Percentiles rank a stretch among this genome's conserved stretches.
These are phyloP conservation scores for Pleurozium schreberi DNA, from an alignment of 225 moss, liverwort and hornwort genomes.

Conservation along the genomic window DNA sequence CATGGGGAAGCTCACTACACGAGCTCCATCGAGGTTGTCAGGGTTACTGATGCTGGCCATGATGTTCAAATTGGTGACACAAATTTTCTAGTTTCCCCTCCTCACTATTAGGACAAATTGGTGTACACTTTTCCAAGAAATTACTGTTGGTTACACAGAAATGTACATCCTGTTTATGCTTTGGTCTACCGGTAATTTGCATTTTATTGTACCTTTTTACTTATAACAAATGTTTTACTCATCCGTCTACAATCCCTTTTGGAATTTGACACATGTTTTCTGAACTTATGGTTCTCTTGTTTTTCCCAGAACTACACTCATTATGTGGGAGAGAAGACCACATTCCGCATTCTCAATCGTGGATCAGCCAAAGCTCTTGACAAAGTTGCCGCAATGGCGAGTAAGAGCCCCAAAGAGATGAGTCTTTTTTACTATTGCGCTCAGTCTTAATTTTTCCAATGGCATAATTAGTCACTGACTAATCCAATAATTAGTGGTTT, in stretches of 20 bases:
- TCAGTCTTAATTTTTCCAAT: background rate
- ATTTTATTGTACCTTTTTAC: no score
- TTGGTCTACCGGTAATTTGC: background rate
- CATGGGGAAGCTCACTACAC: background rate
- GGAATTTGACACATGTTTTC: background rate
- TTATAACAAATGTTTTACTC: background rate
- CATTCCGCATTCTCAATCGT: constrained; percentile 53
- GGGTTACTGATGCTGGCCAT: constrained; percentile 3
- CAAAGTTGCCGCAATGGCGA: constrained; percentile 35
- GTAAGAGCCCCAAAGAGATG: background rate
- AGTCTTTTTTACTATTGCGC: background rate
- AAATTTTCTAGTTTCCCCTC: background rate
- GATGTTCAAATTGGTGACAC: background rate
- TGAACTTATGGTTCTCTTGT: background rate
- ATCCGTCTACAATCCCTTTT: no score
- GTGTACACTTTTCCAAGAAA: background rate
- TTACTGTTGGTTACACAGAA: background rate
- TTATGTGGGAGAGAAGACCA: constrained; percentile 32
- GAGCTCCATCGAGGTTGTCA: background rate
- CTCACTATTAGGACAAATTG: background rate
- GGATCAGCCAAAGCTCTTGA: constrained; percentile 59
- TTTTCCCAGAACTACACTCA: constrained; percentile 25
- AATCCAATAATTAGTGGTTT: background rate
- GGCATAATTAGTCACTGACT: background rate
- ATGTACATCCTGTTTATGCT: background rate